A percentile compares a stretch with the other conserved stretches of the same genome.
These are phyloP conservation scores for Dentipellis fragilis DNA, from an alignment of 768 basidiomycete genomes.

Conservation along the genomic window DNA sequence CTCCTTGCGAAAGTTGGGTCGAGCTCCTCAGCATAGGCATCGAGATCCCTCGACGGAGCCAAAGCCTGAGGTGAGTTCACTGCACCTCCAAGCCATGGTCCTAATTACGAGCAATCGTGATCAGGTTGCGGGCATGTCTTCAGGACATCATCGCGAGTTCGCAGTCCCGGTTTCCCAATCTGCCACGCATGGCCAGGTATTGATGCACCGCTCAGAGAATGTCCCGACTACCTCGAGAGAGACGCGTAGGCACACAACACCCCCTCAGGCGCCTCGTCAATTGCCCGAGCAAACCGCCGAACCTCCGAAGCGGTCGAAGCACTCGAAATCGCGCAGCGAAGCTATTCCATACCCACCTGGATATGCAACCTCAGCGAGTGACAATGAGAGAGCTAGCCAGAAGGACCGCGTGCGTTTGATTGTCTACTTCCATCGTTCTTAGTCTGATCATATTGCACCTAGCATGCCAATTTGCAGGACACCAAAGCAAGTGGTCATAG, in stretches of 20 bases:
- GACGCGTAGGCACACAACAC: not conserved
- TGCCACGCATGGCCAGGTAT: not conserved
- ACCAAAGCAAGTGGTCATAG: not conserved
- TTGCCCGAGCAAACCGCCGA: not conserved
- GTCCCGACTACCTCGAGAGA: not conserved
- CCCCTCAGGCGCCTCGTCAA: not conserved
- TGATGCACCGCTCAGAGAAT: not conserved
- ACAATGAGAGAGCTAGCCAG: conserved; percentile 9
- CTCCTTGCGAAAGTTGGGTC: conserved; percentile 6
- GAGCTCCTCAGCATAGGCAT: conserved; percentile 7
- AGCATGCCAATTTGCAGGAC: not conserved
- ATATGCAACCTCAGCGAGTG: conserved; percentile 15
- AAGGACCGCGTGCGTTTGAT: conserved; percentile 8
- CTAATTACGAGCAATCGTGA: not conserved
- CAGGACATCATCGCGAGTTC: not conserved
- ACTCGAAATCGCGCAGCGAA: conserved; percentile 8
- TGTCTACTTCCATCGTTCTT: not conserved
- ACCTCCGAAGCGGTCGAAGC: conserved; percentile 4
- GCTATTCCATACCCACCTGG: conserved; percentile 13
- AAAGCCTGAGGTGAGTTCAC: not conserved
- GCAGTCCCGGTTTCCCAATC: not conserved
- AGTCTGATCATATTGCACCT: not conserved
- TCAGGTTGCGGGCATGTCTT: not conserved
- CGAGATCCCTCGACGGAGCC: not conserved
- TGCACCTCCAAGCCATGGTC: not conserved